A percentile compares a stretch with the other conserved stretches of the same genome.
Evolutionary conservation across 495 filamentous ascomycete species (phyloP).

Genomic region (Aspergillus avenaceus): DNA sequence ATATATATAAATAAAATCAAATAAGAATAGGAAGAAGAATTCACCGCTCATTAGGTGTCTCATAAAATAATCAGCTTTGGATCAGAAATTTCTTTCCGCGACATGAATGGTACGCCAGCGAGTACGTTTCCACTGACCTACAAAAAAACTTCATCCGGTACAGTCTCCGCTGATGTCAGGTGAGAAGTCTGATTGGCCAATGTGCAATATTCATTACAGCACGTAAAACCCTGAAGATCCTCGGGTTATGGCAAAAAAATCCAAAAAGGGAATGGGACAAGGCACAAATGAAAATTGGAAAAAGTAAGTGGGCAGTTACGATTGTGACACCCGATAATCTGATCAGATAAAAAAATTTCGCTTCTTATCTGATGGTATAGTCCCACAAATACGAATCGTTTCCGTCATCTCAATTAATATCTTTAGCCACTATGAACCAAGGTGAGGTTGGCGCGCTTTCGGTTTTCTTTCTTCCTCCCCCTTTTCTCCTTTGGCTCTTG

Average conservation of each 20-base stretch:
- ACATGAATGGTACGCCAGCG: too few species aligned
- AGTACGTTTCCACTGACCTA: too few species aligned
- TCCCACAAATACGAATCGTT: constrained; percentile 7
- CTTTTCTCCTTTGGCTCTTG: background rate
- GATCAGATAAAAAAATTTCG: constrained; percentile 26
- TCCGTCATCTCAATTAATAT: constrained; percentile 1
- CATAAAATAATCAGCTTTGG: background rate
- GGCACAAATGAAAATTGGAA: background rate
- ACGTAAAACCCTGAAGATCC: background rate
- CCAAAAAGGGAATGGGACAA: background rate
- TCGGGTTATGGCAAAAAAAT: background rate
- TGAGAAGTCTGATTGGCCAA: constrained; percentile 2
- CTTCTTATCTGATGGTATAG: constrained; percentile 25
- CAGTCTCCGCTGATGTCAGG: constrained; percentile 7
- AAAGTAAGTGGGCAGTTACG: background rate
- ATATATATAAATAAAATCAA: background rate
- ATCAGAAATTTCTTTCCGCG: background rate
- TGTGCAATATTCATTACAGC: background rate
- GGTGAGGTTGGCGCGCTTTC: constrained; percentile 2
- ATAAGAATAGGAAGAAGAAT: background rate
- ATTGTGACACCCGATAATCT: constrained; percentile 18
- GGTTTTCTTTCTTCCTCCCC: background rate
- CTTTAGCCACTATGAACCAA: background rate
- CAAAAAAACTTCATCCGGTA: background rate
- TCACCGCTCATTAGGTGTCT: background rate